Conservation (phyloP, 148 eudicot species). For the Mesembryanthemum crystallinum region DNA sequence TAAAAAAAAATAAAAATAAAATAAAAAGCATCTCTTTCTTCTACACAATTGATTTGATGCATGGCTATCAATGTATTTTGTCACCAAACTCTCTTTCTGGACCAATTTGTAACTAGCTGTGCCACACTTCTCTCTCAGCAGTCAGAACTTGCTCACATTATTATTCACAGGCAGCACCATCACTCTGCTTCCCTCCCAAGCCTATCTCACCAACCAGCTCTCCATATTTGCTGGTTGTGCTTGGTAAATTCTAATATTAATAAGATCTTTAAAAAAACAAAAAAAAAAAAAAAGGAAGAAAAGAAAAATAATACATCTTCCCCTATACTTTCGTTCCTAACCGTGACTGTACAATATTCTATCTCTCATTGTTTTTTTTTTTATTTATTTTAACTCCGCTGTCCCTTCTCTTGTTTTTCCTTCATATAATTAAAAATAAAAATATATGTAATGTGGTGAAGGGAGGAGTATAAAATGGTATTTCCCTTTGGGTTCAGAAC, state of each 20-base stretch:
- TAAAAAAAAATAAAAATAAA: too few relatives aligned
- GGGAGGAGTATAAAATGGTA: constrained; percentile 8
- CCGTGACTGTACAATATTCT: constrained; percentile 31
- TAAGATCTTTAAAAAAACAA: background rate
- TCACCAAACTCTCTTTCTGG: background rate
- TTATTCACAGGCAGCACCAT: constrained; percentile 18
- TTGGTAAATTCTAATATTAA: background rate
- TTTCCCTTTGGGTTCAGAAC: background rate
- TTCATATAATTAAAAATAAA: background rate
- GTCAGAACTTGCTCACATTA: constrained; percentile 12
- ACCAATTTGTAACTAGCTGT: background rate
- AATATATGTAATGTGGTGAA: constrained; percentile 8
- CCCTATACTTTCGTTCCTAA: constrained; percentile 11
- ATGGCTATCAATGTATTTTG: background rate
- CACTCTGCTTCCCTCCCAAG: constrained; percentile 10
- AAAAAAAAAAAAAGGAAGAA: background rate
- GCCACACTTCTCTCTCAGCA: background rate
- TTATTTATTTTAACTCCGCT: background rate
- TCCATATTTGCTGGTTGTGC: constrained; percentile 16
- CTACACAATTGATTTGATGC: constrained; percentile 14
- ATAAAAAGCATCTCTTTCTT: background rate
- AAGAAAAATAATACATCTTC: background rate
- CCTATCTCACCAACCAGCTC: constrained; percentile 3
- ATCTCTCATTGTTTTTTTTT: background rate
- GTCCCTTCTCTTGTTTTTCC: background rate